Evolutionary conservation across 2,329 filamentous ascomycete genomes (phyloP).

Genomic region (Penicillium paneum): DNA sequence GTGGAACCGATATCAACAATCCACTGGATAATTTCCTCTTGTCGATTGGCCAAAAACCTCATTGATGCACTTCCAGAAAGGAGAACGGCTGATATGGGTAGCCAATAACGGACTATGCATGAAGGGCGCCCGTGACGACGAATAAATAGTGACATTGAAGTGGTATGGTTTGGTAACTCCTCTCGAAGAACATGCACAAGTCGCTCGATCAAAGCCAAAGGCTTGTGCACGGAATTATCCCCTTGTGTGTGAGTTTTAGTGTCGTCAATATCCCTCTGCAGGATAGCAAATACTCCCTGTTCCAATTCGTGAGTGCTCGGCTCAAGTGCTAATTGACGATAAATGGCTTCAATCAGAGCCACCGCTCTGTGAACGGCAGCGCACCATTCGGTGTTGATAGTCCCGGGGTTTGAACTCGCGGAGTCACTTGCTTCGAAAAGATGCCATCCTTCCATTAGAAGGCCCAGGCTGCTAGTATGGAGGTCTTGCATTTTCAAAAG

Average conservation of each 20-base stretch:
- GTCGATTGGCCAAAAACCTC: constrained; percentile 69
- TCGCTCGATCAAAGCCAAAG: constrained; percentile 33
- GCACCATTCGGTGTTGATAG: constrained; percentile 59
- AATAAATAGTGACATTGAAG: constrained; percentile 55
- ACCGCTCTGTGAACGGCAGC: constrained; percentile 76
- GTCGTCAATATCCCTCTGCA: constrained; percentile 59
- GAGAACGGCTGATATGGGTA: constrained; percentile 67
- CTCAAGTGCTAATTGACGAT: constrained; percentile 67
- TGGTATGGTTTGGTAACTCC: constrained; percentile 65
- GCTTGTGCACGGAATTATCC: constrained; percentile 40
- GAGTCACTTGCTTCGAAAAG: constrained; percentile 62
- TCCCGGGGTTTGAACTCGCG: constrained; percentile 44
- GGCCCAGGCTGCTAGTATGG: constrained; percentile 80
- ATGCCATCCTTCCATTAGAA: constrained; percentile 82
- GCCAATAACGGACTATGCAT: constrained; percentile 78
- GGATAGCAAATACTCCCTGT: constrained; percentile 53
- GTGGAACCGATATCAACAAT: constrained; percentile 75
- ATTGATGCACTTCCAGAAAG: constrained; percentile 86
- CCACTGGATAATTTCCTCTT: constrained; percentile 76
- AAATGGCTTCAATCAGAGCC: constrained; percentile 78
- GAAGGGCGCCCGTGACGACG: constrained; percentile 71
- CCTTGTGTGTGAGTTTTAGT: constrained; percentile 24
- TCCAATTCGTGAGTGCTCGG: constrained; percentile 54
- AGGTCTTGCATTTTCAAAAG: constrained; percentile 72
- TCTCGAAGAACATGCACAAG: constrained; percentile 60